These are phyloP conservation scores for Collybiopsis confluens DNA, from an alignment of 768 basidiomycete genomes.

Conservation along the genomic window DNA sequence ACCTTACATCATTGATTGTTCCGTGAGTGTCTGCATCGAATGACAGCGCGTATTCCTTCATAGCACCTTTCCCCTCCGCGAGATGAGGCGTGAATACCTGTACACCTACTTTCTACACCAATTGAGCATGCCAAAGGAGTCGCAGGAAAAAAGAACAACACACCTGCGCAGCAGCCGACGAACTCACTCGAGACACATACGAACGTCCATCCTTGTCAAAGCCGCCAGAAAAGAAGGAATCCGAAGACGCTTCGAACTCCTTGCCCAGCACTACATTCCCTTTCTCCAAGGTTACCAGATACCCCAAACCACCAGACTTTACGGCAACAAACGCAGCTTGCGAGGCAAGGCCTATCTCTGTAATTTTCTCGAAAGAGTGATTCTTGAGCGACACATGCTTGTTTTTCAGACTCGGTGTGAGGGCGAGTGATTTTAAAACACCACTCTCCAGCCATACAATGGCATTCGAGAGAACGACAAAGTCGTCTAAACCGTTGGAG, in stretches of 20 bases:
- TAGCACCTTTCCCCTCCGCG: constrained; percentile 38
- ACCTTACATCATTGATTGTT: constrained; percentile 58
- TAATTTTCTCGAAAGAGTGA: constrained; percentile 43
- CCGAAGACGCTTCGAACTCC: constrained; percentile 56
- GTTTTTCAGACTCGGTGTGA: constrained; percentile 48
- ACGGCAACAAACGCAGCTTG: constrained; percentile 61
- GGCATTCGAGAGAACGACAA: constrained; percentile 21
- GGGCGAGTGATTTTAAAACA: constrained; percentile 43
- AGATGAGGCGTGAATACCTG: constrained; percentile 52
- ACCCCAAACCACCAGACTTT: constrained; percentile 49
- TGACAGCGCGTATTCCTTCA: constrained; percentile 52
- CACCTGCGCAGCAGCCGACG: constrained; percentile 48
- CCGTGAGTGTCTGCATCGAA: constrained; percentile 69
- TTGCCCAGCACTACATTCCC: constrained; percentile 38
- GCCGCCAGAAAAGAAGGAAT: constrained; percentile 56
- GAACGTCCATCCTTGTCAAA: constrained; percentile 44
- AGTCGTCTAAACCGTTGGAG: constrained; percentile 26
- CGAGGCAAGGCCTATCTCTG: constrained; percentile 56
- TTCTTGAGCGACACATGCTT: constrained; percentile 41
- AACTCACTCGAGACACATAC: constrained; percentile 61
- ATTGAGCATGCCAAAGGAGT: background rate
- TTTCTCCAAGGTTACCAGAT: constrained; percentile 49
- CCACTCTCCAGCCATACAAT: constrained; percentile 55
- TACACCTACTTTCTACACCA: constrained; percentile 44
- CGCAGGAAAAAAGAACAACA: background rate